Base-by-base conservation (phyloP, 306 rosid species). In the Acacia acuminata region DNA sequence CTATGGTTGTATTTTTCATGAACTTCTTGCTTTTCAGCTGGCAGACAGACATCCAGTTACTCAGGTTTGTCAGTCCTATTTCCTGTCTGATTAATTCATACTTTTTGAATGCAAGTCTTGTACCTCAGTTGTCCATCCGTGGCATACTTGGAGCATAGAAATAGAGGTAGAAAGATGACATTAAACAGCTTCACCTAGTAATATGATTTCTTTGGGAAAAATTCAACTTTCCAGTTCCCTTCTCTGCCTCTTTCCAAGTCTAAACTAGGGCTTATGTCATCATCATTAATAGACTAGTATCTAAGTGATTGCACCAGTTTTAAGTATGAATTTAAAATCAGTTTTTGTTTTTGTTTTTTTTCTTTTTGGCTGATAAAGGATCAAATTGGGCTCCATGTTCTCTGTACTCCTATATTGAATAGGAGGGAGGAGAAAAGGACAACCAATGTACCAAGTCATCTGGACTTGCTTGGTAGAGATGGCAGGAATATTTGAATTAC, bases 1-100 rank as follows among this genome's bases (percentile, higher is more conserved):
- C 79, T 96, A 96, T 65, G 99, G 98, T 79, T 96, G 99, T 78
- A 89, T 96, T 85, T 89, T 96, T 79, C 98, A 96, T 22, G 99
- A 96, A 85, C 99, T 96, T 77, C 86, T 92, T 70, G 86, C 98
- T 83, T 96, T 96, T 85, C 98, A 96, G 87, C 94, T 96, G 75
- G 82, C 93, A 3, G 92, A 88, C 84, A 85, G 99, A 69, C 98
- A 73, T 80, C 86, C 92, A 77, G 88, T 83, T 77, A 84, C 89
- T 10, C 78, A 91, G 98, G 98, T 92, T 76, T 71, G 90, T 85
- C 97, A 96, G 99, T 50, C 71, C 42, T 60, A 4, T 71, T 38
- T 47, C 73, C 55, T 67, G 58, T 32, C 14, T 24, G 11, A 56
- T 50, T 7, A 20, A 19, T 12, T 38, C 17, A 16, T 79, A 20